Percentiles rank a stretch among this genome's conserved stretches.
Conservation (phyloP, 306 rosid genomes). For the Glycine latifolia region DNA sequence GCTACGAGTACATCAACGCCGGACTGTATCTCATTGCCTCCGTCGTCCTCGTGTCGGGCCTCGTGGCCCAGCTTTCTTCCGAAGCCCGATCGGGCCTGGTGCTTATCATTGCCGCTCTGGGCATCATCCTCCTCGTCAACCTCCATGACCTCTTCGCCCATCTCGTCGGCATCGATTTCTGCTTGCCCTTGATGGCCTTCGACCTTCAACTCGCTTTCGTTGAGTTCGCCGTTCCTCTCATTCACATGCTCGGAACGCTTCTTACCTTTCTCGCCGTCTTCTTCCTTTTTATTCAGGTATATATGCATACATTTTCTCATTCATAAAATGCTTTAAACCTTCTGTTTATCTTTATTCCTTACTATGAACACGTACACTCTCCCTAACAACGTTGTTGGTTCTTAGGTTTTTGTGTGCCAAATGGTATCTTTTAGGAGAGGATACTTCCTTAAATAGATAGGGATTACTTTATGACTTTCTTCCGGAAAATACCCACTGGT, state of each 20-base stretch:
- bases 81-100: conserved; percentile 69
- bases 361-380: too few species aligned
- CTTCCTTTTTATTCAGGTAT: conserved; percentile 60
- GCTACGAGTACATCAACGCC: conserved; percentile 80
- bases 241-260: conserved; percentile 72
- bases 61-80: conserved; percentile 68
- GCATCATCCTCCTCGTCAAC: conserved; percentile 59
- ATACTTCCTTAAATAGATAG: too few species aligned
- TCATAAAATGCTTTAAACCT: too few species aligned
- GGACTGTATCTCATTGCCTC: conserved; percentile 72
- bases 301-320: too few species aligned
- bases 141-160: conserved; percentile 83
- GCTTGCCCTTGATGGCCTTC: conserved; percentile 55
- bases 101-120: conserved; percentile 57
- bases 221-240: conserved; percentile 68
- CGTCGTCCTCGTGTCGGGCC: conserved; percentile 61
- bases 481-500: too few species aligned
- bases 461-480: too few species aligned
- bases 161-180: conserved; percentile 70
- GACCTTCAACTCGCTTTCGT: conserved; percentile 79
- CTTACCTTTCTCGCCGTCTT: conserved; percentile 59
- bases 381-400: too few species aligned
- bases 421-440: too few species aligned
- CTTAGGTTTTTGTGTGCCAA: too few species aligned
- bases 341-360: too few species aligned